Conservation (phyloP, 1,139 yeast species). For the Magnusiomyces tetraspermus region DNA sequence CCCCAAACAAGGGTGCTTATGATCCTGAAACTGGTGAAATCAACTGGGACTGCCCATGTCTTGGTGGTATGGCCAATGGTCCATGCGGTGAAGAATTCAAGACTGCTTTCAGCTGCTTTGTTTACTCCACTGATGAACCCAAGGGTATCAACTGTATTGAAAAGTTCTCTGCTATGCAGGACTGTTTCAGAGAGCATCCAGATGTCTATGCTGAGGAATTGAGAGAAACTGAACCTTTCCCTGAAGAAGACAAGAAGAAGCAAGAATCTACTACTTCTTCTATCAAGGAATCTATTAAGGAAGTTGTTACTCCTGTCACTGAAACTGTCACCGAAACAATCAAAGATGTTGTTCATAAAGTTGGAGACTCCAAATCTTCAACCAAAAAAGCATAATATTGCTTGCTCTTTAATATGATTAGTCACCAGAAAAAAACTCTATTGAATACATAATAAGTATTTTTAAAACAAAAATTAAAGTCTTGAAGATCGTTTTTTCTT, state of each 20-base stretch:
- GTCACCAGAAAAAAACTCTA: too few relatives aligned
- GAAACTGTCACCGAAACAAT: too few relatives aligned
- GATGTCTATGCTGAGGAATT: slow-evolving; percentile 91
- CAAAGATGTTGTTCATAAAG: too few relatives aligned
- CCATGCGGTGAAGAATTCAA: slow-evolving; percentile 98
- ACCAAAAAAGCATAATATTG: too few relatives aligned
- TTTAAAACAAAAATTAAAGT: too few relatives aligned
- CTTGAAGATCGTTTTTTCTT: too few relatives aligned
- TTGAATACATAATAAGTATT: too few relatives aligned
- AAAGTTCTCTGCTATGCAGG: slow-evolving; percentile 86
- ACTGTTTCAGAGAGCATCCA: slow-evolving; percentile 88
- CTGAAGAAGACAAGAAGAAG: slow-evolving; percentile 13
- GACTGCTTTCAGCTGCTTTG: slow-evolving; percentile 92
- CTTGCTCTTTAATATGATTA: too few relatives aligned
- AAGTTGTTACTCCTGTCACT: too few relatives aligned
- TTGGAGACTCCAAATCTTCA: too few relatives aligned
- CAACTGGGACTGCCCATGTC: slow-evolving; percentile 99
- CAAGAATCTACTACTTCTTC: background rate
- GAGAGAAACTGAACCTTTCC: slow-evolving; percentile 29
- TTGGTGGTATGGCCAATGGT: slow-evolving; percentile 98
- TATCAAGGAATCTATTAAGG: too few relatives aligned
- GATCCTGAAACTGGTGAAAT: slow-evolving; percentile 98
- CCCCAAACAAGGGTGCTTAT: slow-evolving; percentile 44
- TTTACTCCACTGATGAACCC: slow-evolving; percentile 90
- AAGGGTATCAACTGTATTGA: slow-evolving; percentile 95